phyloP scores from a whole-genome alignment of 2,329 filamentous ascomycete species.

The Clonostachys chloroleuca region DNA sequence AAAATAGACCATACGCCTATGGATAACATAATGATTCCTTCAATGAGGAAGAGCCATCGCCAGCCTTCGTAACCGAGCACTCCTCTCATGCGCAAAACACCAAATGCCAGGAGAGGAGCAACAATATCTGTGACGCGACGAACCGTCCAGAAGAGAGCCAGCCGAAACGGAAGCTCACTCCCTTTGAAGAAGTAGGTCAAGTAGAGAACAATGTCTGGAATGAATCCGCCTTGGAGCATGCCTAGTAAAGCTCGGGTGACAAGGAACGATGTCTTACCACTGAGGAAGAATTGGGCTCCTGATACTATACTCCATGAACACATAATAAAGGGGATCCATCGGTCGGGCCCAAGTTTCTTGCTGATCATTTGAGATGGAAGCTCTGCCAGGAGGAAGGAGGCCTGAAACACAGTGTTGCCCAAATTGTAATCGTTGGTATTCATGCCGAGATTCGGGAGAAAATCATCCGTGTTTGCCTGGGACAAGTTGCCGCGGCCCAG shows the following conservation, averaged over 20 bases:
- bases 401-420: conserved; percentile 22
- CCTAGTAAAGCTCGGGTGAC: conserved; percentile 30
- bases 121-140: conserved; percentile 12
- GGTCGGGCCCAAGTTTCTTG: conserved; percentile 53
- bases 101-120: conserved; percentile 13
- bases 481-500: conserved; percentile 40
- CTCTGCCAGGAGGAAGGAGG: conserved; percentile 23
- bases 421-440: conserved; percentile 33
- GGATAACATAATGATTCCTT: conserved; percentile 8
- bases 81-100: conserved; percentile 14
- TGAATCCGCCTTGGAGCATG: conserved; percentile 39
- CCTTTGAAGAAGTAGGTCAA: conserved; percentile 17
- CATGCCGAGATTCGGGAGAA: conserved; percentile 34
- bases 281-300: conserved; percentile 36
- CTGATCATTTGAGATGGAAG: conserved; percentile 56
- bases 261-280: conserved; percentile 29
- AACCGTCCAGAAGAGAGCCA: conserved; percentile 15
- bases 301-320: conserved; percentile 50
- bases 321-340: conserved; percentile 58
- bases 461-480: conserved; percentile 43
- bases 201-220: conserved; percentile 25
- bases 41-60: conserved; percentile 14
- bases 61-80: conserved; percentile 13
- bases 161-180: conserved; percentile 13
- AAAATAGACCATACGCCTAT: conserved; percentile 19